Base-by-base conservation (phyloP, 139 green algal genomes). In the Diplosphaera chodatii region DNA sequence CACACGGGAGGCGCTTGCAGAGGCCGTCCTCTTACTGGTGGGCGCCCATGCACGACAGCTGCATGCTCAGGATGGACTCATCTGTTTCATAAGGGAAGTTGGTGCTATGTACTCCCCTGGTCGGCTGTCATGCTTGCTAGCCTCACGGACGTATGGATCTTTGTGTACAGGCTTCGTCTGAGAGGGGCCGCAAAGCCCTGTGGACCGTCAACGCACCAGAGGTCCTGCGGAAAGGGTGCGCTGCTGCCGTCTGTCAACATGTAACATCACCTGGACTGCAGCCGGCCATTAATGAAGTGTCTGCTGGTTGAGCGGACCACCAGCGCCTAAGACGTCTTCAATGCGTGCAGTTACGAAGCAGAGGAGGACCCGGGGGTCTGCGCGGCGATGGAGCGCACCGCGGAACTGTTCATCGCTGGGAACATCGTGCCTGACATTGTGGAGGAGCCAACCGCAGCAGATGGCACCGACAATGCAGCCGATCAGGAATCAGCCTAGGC, bases 1-100 rank as follows among this genome's bases (percentile, higher is more conserved):
- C 10, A 85, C 89, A 15, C 76, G 87, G 0, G 77, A 87, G 48
- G 66, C 75, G 6, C 75, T 93, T 28, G 85, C 85, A 0, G 88
- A 93, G 70, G 79, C 82, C 10, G 68, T 93, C n/a, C 75, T 87
- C 64, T 76, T 86, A 68, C 77, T 93, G 69, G 80, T 78, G 48
- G 32, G 76, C n/a, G n/a, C n/a, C n/a, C n/a, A n/a, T n/a, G n/a
- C n/a, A n/a, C n/a, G n/a, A n/a, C n/a, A n/a, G n/a, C n/a, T n/a
- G n/a, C n/a, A n/a, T n/a, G n/a, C n/a, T n/a, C n/a, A n/a, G n/a
- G n/a, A n/a, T n/a, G n/a, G n/a, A n/a, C n/a, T n/a, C n/a, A n/a
- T n/a, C n/a, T n/a, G n/a, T n/a, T n/a, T n/a, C n/a, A n/a, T n/a
- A n/a, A n/a, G n/a, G n/a, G n/a, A n/a, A n/a, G n/a, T n/a, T n/a